These are phyloP conservation scores for Botrytis galanthina DNA, from an alignment of 2,329 filamentous ascomycete genomes.

Conservation along the genomic window DNA sequence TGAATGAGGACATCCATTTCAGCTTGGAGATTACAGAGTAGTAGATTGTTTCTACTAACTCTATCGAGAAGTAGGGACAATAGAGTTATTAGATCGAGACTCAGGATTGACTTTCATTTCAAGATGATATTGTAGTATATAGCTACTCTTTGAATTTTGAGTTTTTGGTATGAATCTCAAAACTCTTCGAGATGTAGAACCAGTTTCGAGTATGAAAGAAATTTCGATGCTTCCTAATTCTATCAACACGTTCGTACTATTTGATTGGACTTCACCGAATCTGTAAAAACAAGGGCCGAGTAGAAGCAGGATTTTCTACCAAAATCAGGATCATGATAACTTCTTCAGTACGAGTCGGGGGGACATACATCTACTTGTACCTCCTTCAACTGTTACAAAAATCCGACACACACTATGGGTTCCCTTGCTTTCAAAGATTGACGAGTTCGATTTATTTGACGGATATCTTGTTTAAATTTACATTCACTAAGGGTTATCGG, in stretches of 20 bases:
- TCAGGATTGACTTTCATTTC: background rate
- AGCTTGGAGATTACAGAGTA: background rate
- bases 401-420: accelerated
- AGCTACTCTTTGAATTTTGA: background rate
- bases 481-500: background rate
- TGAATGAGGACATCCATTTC: background rate
- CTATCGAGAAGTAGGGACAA: background rate
- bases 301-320: background rate
- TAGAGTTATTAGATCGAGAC: background rate
- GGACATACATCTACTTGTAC: background rate
- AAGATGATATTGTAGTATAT: background rate
- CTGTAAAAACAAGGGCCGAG: background rate
- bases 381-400: background rate
- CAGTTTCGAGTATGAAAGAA: background rate
- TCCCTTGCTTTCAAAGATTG: background rate
- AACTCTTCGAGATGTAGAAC: background rate
- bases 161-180: background rate
- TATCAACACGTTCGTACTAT: background rate
- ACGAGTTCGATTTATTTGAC: background rate
- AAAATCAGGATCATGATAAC: accelerated
- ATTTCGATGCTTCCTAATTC: background rate
- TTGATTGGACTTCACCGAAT: background rate
- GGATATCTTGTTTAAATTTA: background rate
- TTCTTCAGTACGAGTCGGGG: background rate
- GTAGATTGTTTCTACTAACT: background rate